phyloP scores from a whole-genome alignment of 805 yeast genomes.

The Yamadazyma kitorensis region DNA sequence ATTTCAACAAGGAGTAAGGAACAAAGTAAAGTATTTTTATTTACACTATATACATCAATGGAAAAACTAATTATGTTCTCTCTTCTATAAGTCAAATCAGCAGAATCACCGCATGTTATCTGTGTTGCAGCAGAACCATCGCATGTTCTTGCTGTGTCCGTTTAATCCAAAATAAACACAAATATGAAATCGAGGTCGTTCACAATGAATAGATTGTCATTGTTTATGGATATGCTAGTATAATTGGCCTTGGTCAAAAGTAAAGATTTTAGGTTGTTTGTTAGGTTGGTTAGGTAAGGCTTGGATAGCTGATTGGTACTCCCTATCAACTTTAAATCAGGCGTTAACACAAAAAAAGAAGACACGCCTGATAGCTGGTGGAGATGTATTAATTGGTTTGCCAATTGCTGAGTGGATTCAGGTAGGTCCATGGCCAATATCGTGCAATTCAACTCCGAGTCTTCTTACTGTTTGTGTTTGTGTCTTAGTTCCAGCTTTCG shows the following conservation, averaged over 20 bases:
- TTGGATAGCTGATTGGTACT: neutral
- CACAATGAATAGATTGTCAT: constrained; percentile 6
- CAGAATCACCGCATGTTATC: too few relatives aligned
- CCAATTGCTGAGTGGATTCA: neutral
- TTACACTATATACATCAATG: neutral
- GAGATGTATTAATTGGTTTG: neutral
- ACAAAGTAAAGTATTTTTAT: neutral
- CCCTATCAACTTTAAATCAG: constrained; percentile 4
- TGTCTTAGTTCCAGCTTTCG: too few relatives aligned
- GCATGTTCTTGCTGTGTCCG: constrained; percentile 3
- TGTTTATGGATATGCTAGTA: constrained; percentile 6
- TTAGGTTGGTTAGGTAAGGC: neutral
- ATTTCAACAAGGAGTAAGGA: neutral
- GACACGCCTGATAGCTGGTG: neutral
- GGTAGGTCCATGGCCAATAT: too few relatives aligned
- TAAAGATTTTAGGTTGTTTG: constrained; percentile 5
- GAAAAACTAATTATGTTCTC: neutral
- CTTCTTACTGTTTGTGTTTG: too few relatives aligned
- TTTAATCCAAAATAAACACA: constrained; percentile 9
- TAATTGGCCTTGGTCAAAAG: constrained; percentile 8
- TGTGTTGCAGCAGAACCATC: neutral
- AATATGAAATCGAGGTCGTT: constrained; percentile 10
- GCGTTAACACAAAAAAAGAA: constrained; percentile 4
- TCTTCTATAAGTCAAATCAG: too few relatives aligned
- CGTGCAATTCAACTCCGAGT: too few relatives aligned